phyloP scores from a whole-genome alignment of 1,284 basidiomycete species.

The Ceratobasidium sp. region DNA sequence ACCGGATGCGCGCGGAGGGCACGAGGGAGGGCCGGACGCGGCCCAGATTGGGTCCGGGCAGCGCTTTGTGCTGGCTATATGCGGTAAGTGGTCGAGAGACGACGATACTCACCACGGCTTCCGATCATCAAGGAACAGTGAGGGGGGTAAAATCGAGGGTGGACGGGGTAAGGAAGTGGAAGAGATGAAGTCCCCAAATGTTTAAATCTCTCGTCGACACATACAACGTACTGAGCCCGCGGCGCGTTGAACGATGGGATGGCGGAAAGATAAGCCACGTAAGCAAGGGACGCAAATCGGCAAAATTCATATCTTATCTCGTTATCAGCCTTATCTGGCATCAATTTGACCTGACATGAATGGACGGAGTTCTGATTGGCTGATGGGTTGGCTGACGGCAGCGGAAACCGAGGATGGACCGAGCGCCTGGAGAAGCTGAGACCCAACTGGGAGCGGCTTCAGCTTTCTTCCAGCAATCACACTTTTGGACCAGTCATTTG shows the following conservation, averaged over 20 bases:
- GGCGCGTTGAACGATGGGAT: constrained; percentile 17
- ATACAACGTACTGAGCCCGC: constrained; percentile 25
- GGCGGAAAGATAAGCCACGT: neutral
- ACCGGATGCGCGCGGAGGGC: constrained; percentile 22
- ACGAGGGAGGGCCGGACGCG: constrained; percentile 23
- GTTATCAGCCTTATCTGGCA: neutral
- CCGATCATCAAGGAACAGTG: constrained; percentile 32
- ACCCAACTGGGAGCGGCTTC: neutral
- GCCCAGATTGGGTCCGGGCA: neutral
- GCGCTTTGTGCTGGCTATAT: constrained; percentile 27
- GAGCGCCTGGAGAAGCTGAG: constrained; percentile 1
- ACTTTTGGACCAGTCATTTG: neutral
- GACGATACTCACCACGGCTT: constrained; percentile 13
- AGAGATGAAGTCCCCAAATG: constrained; percentile 24
- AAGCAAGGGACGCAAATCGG: neutral
- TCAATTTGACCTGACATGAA: neutral
- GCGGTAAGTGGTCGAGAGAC: constrained; percentile 18
- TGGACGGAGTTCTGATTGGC: neutral
- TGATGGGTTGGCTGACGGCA: neutral
- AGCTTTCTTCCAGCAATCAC: neutral
- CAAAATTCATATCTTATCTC: neutral
- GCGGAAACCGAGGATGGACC: neutral
- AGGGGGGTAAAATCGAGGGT: constrained; percentile 32
- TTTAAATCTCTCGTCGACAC: constrained; percentile 32
- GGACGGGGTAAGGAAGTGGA: neutral